phyloP scores from a whole-genome alignment of 495 filamentous ascomycete genomes.

The Xanthoparmelia taractica region DNA sequence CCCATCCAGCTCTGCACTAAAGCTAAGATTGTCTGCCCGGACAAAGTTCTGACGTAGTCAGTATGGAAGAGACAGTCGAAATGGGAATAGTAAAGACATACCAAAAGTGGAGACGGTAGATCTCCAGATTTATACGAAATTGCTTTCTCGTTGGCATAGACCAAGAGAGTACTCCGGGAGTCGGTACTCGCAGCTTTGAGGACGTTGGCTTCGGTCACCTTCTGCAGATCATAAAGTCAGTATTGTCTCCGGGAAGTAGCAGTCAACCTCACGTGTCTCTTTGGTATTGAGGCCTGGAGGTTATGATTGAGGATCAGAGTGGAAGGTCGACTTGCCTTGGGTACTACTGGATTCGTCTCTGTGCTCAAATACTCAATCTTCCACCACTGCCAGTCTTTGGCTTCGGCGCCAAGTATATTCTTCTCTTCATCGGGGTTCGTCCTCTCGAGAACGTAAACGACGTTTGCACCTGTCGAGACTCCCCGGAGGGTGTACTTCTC shows the following conservation, averaged over 20 bases:
- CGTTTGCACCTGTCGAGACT: slow-evolving; percentile 44
- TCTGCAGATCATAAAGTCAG: slow-evolving; percentile 18
- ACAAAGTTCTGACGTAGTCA: slow-evolving; percentile 38
- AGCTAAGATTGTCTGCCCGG: slow-evolving; percentile 40
- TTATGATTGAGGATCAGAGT: not conserved
- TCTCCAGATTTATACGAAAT: slow-evolving; percentile 31
- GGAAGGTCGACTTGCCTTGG: slow-evolving; percentile 2
- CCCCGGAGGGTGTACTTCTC: slow-evolving; percentile 47
- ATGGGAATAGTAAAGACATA: not conserved
- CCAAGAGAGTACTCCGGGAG: slow-evolving; percentile 38
- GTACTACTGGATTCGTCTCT: slow-evolving; percentile 34
- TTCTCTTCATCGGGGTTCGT: slow-evolving; percentile 16
- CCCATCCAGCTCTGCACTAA: slow-evolving; percentile 37
- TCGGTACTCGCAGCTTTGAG: slow-evolving; percentile 47
- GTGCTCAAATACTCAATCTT: slow-evolving; percentile 45
- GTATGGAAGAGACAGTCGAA: not conserved
- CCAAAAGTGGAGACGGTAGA: slow-evolving; percentile 32
- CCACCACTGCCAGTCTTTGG: slow-evolving; percentile 48
- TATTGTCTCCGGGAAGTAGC: too few species aligned
- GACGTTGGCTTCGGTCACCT: slow-evolving; percentile 44
- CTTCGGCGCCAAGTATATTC: slow-evolving; percentile 20
- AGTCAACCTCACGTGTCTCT: not conserved
- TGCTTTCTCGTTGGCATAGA: slow-evolving; percentile 46
- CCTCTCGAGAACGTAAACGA: slow-evolving; percentile 43
- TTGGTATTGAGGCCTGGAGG: not conserved